Conservation (phyloP, 768 basidiomycete genomes). For the Mycena belliarum region DNA sequence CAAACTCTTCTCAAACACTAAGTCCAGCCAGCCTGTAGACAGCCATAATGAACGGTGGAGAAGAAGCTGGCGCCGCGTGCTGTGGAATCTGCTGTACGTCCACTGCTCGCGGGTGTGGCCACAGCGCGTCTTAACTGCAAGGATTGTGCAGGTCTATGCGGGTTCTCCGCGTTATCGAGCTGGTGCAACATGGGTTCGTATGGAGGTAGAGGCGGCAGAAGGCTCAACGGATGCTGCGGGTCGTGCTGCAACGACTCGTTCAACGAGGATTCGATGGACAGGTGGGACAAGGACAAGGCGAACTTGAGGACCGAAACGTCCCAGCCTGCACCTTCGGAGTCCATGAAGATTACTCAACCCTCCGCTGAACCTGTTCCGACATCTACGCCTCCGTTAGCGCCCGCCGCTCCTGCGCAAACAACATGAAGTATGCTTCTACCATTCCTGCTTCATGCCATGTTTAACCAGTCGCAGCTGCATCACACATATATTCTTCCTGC, state of each 20-base stretch:
- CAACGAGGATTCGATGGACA: slow-evolving; percentile 47
- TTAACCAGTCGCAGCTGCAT: too few relatives aligned
- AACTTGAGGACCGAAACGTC: slow-evolving; percentile 1
- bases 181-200: slow-evolving; percentile 32
- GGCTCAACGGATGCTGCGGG: slow-evolving; percentile 45
- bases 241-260: slow-evolving; percentile 45
- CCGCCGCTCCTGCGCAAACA: not conserved
- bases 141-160: slow-evolving; percentile 7
- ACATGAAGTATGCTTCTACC: not conserved
- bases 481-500: too few relatives aligned
- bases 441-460: too few relatives aligned
- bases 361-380: not conserved
- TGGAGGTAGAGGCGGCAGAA: slow-evolving; percentile 36
- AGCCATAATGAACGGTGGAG: slow-evolving; percentile 5
- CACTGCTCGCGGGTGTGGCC: not conserved
- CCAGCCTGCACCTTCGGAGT: slow-evolving; percentile 27
- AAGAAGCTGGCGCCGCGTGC: slow-evolving; percentile 21
- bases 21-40: too few relatives aligned
- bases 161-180: slow-evolving; percentile 9
- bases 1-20: too few relatives aligned
- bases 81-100: slow-evolving; percentile 32
- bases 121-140: slow-evolving; percentile 14
- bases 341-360: slow-evolving; percentile 24
- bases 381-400: not conserved
- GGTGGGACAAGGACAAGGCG: slow-evolving; percentile 38